Base-by-base conservation (phyloP, 495 filamentous ascomycete species). In the Delitschia confertaspora region DNA sequence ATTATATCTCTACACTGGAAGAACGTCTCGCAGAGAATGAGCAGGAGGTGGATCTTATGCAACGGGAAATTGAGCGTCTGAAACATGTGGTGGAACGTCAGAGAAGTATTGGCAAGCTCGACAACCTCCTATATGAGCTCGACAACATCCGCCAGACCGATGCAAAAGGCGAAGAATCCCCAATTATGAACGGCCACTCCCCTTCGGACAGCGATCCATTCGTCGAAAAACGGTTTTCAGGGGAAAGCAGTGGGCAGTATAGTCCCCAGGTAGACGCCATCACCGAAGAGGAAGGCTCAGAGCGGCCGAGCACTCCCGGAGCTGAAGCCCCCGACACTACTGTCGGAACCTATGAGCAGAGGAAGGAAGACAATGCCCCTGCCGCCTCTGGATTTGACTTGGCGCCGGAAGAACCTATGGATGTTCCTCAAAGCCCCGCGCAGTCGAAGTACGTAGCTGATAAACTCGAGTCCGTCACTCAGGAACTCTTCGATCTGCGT, bases 1-100 rank as follows among this genome's bases (percentile, higher is more conserved):
- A 95, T 40, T 99, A 99, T 58, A 96, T 99, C 34, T 88, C 91
- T 3, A 96, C 89, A 2, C 69, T 99, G 24, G 91, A 99, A 63
- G 91, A 96, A 62, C 81, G 91, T 13, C 75, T 99, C 11, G 93
- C 93, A 0, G 91, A 99, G 63, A 77, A 87, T 3, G 91, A 99
- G 55, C 89, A 95, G 58, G 93, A 99, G 56, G 80, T 85, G 57
- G 91, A 96, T 57, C 61, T 93, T 42, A 93, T 96, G 88, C 86
- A 95, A 64, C 82, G 88, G 19, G 91, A 99, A 59, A 83, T 99
- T 54, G 80, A 93, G 60, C 78, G 89, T 26, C 69, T 99, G 24
- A 89, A 95, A 61, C 85, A 95, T 64, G 87, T 96, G 17, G 75
- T 99, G 36, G 89, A 96, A 57, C 85, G 93, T 34, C 91, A 99